phyloP scores from a whole-genome alignment of 2,329 filamentous ascomycete genomes.

The Ceratocystiopsis brevicomis region DNA sequence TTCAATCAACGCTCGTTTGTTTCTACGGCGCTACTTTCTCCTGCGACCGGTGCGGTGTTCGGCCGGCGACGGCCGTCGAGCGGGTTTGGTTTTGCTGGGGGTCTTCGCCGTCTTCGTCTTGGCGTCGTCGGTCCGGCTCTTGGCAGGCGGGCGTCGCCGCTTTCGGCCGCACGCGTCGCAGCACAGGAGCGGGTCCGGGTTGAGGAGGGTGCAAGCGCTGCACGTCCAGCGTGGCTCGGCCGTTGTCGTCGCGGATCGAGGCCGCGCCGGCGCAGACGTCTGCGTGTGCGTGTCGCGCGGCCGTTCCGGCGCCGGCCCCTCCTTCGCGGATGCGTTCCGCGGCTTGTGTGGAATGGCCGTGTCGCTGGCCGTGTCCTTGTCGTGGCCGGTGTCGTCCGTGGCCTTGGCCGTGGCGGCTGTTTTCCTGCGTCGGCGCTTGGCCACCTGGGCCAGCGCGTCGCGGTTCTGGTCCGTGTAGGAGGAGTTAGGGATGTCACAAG shows the following conservation, averaged over 20 bases:
- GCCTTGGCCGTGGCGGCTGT: too few relatives aligned
- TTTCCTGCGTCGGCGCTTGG: slow-evolving; percentile 10
- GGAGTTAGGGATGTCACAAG: slow-evolving; percentile 45
- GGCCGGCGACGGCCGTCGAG: slow-evolving; percentile 5
- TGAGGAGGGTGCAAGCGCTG: slow-evolving; percentile 35
- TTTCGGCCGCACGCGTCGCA: slow-evolving; percentile 38
- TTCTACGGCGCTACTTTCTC: too few relatives aligned
- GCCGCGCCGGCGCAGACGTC: background rate
- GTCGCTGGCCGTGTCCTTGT: slow-evolving; percentile 80
- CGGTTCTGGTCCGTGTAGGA: slow-evolving; percentile 7
- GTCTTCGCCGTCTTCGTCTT: slow-evolving; percentile 1
- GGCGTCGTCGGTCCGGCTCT: too few relatives aligned
- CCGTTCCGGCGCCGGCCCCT: slow-evolving; percentile 13
- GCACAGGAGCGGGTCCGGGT: slow-evolving; percentile 28
- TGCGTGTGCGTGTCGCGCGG: too few relatives aligned
- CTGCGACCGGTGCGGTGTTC: too few relatives aligned
- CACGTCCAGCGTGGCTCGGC: slow-evolving; percentile 27
- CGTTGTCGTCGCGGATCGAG: too few relatives aligned
- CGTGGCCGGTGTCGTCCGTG: slow-evolving; percentile 52
- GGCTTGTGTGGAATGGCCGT: slow-evolving; percentile 68
- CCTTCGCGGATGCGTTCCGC: slow-evolving; percentile 51
- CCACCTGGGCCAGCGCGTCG: slow-evolving; percentile 13
- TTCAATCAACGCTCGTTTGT: too few relatives aligned
- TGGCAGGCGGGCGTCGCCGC: slow-evolving; percentile 10
- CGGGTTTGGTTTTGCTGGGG: background rate